Evolutionary conservation across 441 rosid genomes (phyloP), one percentile per base, ranked within the genome.

Genomic region (Populus hybrid): DNA sequence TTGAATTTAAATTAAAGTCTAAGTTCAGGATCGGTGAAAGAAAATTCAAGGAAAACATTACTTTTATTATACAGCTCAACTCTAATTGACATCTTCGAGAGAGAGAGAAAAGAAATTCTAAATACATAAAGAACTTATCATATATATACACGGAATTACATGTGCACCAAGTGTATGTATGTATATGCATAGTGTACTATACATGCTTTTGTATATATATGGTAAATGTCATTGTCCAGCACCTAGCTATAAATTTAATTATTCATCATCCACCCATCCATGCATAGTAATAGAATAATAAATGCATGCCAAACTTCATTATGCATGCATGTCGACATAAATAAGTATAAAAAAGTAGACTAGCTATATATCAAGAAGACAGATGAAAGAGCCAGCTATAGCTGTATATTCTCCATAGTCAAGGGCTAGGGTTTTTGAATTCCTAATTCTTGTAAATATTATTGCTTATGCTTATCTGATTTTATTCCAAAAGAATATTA

Each of bases 351-450:
- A 63, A 61, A 63, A 23, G 14, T 63, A 23, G 66, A 21, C 28
- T 21, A 63, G 66, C 66, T 63, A 21, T 40, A 40, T 11, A 40
- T 21, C 9, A 63, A 12, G 12, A 23, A 21, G 66, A 61, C 66
- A 21, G 66, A 7, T 63, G 12, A 61, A 61, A 21, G 66, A 21
- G 66, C 24, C 28, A 23, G 66, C 66, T 9, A 63, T 9, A 63
- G 28, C 12, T 63, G 23, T 1, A 63, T 63, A 9, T 63, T 78
- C 79, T 81, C 77, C 79, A 76, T 46, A 35, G 83, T 81, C 69
- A 84, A 81, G 80, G 81, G 72, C 19, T 83, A 75, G 81, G 85
- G 83, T 83, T 79, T 83, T 79, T 64, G 38, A 75, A 71, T 72
- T 81, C 79, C 57, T 11, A 23, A 75, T 35, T 42, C 34, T 78